Base-by-base conservation (phyloP, 495 filamentous ascomycete species). In the Podospora australis region DNA sequence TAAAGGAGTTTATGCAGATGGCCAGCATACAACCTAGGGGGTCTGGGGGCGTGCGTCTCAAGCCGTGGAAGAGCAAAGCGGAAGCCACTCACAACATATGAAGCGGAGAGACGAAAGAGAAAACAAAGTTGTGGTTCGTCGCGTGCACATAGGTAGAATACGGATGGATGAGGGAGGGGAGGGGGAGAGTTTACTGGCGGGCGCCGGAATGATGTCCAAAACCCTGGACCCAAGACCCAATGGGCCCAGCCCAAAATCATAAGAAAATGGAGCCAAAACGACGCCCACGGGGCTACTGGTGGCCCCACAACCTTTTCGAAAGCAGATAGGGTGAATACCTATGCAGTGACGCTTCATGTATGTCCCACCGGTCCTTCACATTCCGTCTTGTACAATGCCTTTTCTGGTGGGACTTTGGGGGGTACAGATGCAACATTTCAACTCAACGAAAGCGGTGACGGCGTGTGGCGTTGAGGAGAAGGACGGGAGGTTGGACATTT, bases 291-390 rank as follows among this genome's bases (percentile, higher is more conserved):
- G 7, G 21, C 20, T 43, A n/a, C 17, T 23, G 40, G 24, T 26
- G 40, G 40, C 40, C 28, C 40, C 40, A 43, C 40, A 43, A n/a
- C 25, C 40, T 28, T 36, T 23, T 43, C 40, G 5, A 43, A 43
- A 43, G 23, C 20, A 24, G 40, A 43, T n/a, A 43, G 28, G 40
- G 14, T 28, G 40, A 14, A 28, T 21, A n/a, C n/a, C n/a, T n/a
- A n/a, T 23, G 6, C 22, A 23, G 40, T 17, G n/a, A 36, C 32
- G 32, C 32, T 36, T 36, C n/a, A n/a, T n/a, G n/a, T n/a, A n/a
- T n/a, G n/a, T n/a, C n/a, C n/a, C n/a, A n/a, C n/a, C n/a, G n/a
- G n/a, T n/a, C n/a, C n/a, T n/a, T n/a, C n/a, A n/a, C n/a, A n/a
- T n/a, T n/a, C n/a, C n/a, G n/a, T n/a, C n/a, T n/a, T n/a, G n/a